Conservation (phyloP, 2,329 filamentous ascomycete species). For the Colletotrichum limetticola region DNA sequence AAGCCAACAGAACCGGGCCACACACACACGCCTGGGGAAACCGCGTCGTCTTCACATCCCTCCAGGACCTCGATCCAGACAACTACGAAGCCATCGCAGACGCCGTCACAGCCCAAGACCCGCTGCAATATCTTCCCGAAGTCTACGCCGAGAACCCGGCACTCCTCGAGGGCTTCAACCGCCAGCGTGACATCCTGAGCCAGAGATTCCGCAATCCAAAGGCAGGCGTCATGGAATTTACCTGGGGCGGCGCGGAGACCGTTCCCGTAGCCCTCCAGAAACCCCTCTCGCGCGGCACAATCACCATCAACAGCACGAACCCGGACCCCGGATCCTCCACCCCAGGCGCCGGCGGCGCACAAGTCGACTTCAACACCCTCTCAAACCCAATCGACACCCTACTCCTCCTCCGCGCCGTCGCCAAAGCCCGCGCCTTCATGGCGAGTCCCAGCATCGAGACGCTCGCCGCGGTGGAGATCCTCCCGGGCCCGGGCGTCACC, state of each 20-base stretch:
- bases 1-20: slow-evolving; percentile 38
- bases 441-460: slow-evolving; percentile 29
- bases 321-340: slow-evolving; percentile 26
- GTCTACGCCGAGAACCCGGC: slow-evolving; percentile 36
- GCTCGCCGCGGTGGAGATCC: slow-evolving; percentile 33
- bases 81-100: slow-evolving; percentile 19
- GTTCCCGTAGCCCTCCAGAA: slow-evolving; percentile 38
- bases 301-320: slow-evolving; percentile 38
- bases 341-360: not conserved
- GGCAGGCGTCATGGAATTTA: slow-evolving; percentile 37
- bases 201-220: slow-evolving; percentile 34
- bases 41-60: slow-evolving; percentile 37
- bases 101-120: slow-evolving; percentile 35
- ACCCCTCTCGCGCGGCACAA: slow-evolving; percentile 38
- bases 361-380: slow-evolving; percentile 38
- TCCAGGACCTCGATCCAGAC: slow-evolving; percentile 30
- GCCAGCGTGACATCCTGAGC: slow-evolving; percentile 30
- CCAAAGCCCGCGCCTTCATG: slow-evolving; percentile 38
- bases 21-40: slow-evolving; percentile 39
- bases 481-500: slow-evolving; percentile 38
- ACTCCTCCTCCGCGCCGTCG: slow-evolving; percentile 30
- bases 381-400: slow-evolving; percentile 38
- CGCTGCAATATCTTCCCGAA: slow-evolving; percentile 34
- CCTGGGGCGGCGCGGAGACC: slow-evolving; percentile 34
- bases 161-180: slow-evolving; percentile 30